Base-by-base conservation (phyloP, 2,329 filamentous ascomycete genomes). In the Mollisia scopiformis region DNA sequence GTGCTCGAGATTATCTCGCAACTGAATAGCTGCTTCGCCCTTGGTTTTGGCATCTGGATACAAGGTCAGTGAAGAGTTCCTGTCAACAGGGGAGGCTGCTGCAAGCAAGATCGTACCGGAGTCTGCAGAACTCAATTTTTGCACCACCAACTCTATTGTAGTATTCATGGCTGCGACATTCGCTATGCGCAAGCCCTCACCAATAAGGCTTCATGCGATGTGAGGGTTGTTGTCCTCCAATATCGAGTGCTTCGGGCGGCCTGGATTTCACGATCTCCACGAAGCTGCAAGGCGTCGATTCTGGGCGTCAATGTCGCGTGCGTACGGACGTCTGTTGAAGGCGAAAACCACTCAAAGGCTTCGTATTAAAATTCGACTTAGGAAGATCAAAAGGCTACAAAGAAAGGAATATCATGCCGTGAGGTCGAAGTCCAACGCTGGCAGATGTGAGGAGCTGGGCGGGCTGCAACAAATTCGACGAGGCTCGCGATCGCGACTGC, bases 1-100 rank as follows among this genome's bases (percentile, higher is more conserved):
- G 72, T 92, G 85, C 67, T 99, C 96, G 68, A 98, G 88, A 71
- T 86, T 92, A 78, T 99, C 96, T 74, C 95, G 92, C 71, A 99
- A 82, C 67, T 93, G 90, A 55, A 89, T 88, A 64, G 94, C 92
- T 66, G 93, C 88, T 71, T 92, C 91, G 64, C 90, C 85, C 79
- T 93, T 96, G 61, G 87, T 78, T 79, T 91, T 92, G 61, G 89
- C 79, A 79, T 98, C 95, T 97, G 69, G 43, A 56, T 37, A 25
- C 53, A 39, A 43, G 55, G 23, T 68, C 49, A 70, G 68, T 31
- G n/a, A 27, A 14, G 11, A 21, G 11, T 28, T 27, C 23, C 21
- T 13, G 25, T 11, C 10, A 47, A 16, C 43, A 2, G 21, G 23
- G 43, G 13, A 35, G 31, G 16, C 11, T 47, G 43, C 10, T 27